Evolutionary conservation across 345 rosid genomes (phyloP), one percentile per base, ranked within the genome.

Genomic region (Balakata baccata): DNA sequence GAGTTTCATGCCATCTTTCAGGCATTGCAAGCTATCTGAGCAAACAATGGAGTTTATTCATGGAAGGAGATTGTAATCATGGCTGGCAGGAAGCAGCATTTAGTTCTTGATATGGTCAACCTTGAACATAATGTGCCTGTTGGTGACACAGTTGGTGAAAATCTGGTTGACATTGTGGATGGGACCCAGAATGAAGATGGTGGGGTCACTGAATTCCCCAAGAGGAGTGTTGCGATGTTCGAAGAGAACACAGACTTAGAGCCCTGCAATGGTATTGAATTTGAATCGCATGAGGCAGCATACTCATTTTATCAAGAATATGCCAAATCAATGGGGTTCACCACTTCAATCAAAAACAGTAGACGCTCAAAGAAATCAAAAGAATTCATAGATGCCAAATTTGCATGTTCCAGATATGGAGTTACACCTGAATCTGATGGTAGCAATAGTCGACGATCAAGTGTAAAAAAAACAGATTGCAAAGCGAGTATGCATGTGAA

Each of bases 401-500:
- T 72, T 41, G 80, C 80, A 0, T 72, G 85, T 74, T 82, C 85
- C 7, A 76, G 85, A 69, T 82, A 79, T 66, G 85, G 85, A 54
- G 54, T 79, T 66, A 76, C 80, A 0, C 85, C 82, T 60, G 82
- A 82, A 57, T 82, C 82, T 17, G 85, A 79, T 46, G 58, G 78
- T 54, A 75, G 82, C 23, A 82, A 63, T 67, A 74, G 82, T 69
- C 72, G 82, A 25, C 78, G 82, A 62, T 79, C 85, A 18, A 68
- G 76, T 66, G 80, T 79, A 66, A 82, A 72, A 72, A 81, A 82
- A 50, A 79, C 80, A n/a, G 82, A 82, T 54, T 82, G 85, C 71
- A 82, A 79, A 63, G 85, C 85, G 18, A 82, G 85, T 64, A 82
- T 82, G 85, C 85, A 82, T 65, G 82, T 82, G 60, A 82, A 82